phyloP scores from a whole-genome alignment of 2,329 filamentous ascomycete genomes.

The Helotiales sp. region DNA sequence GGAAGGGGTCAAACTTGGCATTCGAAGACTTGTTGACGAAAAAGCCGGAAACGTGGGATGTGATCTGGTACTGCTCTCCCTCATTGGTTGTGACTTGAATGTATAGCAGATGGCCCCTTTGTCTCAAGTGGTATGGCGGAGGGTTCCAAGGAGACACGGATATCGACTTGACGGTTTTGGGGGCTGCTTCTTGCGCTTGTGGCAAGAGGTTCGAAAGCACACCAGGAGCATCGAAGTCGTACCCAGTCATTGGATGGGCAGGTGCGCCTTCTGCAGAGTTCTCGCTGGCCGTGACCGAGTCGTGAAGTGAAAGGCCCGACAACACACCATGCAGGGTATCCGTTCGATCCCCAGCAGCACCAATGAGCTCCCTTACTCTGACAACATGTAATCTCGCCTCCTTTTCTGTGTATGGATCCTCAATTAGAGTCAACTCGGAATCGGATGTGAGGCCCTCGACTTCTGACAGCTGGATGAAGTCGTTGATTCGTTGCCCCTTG shows the following conservation, averaged over 20 bases:
- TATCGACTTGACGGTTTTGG: conserved; percentile 90
- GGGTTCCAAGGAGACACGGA: conserved; percentile 95
- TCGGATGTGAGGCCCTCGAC: conserved; percentile 78
- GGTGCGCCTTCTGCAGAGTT: conserved; percentile 46
- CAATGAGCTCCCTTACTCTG: conserved; percentile 88
- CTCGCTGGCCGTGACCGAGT: conserved; percentile 61
- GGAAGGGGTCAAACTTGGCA: conserved; percentile 90
- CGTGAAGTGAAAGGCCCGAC: conserved; percentile 85
- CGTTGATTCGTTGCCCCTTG: conserved; percentile 87
- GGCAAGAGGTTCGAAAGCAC: conserved; percentile 75
- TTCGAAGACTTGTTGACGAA: conserved; percentile 97
- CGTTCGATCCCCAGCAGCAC: conserved; percentile 85
- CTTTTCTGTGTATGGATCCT: conserved; percentile 98
- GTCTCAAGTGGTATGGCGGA: conserved; percentile 86
- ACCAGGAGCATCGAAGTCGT: conserved; percentile 75
- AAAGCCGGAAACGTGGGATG: conserved; percentile 91
- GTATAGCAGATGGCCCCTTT: conserved; percentile 92
- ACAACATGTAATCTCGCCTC: conserved; percentile 95
- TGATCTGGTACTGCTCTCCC: conserved; percentile 93
- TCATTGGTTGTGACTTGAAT: conserved; percentile 88
- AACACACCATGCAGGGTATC: conserved; percentile 86
- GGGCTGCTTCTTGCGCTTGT: conserved; percentile 66
- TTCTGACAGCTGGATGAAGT: conserved; percentile 91
- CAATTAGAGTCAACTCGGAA: conserved; percentile 79
- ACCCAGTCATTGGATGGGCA: conserved; percentile 67